Base-by-base conservation (phyloP, 2,329 filamentous ascomycete species). In the Fusarium praegraminearum region DNA sequence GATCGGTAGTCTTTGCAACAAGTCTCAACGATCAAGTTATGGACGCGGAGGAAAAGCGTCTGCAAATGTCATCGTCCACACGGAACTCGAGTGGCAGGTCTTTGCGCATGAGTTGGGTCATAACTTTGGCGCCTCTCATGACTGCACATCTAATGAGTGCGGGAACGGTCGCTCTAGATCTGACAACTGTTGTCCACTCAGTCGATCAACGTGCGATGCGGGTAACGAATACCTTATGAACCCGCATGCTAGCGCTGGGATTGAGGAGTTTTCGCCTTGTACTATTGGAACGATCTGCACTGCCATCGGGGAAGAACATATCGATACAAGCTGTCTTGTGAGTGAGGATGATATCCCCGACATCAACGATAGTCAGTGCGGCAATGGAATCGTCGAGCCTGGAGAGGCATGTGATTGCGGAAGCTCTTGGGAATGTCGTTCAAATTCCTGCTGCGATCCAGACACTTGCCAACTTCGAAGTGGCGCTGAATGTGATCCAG, bases 71-170 rank as follows among this genome's bases (percentile, higher is more conserved):
- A 91, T 97, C 18, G 88, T 93, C 8, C 87, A 89, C 52, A 96
- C 92, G 0, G 83, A 85, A 18, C 90, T 87, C 4, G 93, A 96
- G 76, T 97, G 93, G 93, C 93, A 97, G 76, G 91, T 97, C 63
- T 91, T 97, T 78, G 93, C 93, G 24, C 93, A 97, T 75, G 93
- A 97, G 79, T 89, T 90, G 3, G 93, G 93, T 2, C 93, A 97
- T 78, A 73, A 72, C 36, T 62, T 73, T 35, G 70, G 70, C 2
- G 70, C 70, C 1, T 35, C 58, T 9, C 70, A 73, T 4, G 70
- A 73, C 11, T 73, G 70, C 20, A 71, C 65, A 0, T 57, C 65
- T 4, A 45, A 49, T 0, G 62, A 70, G 1, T 73, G 70, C 1
- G 41, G n/a, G 1, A 41, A 56, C 1, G 53, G 62, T 1, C 60